Conservation (phyloP, 306 rosid genomes). For the Casuarina glauca region DNA sequence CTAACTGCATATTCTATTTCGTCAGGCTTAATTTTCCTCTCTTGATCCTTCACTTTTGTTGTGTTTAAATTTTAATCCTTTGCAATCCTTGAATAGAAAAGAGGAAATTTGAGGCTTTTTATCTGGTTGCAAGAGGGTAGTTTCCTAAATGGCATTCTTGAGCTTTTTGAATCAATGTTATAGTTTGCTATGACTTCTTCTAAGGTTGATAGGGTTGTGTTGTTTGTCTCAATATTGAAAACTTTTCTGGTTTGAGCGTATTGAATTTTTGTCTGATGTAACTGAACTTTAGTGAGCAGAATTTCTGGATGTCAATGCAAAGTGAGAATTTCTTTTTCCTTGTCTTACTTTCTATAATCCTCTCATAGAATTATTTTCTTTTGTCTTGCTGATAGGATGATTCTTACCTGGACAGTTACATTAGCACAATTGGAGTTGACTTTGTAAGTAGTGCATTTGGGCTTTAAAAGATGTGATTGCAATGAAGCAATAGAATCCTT, state of each 20-base stretch:
- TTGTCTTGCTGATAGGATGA: conserved; percentile 39
- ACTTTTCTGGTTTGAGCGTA: background rate
- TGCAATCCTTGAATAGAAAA: background rate
- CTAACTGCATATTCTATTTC: background rate
- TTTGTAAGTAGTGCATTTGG: conserved; percentile 38
- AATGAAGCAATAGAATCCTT: background rate
- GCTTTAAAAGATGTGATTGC: background rate
- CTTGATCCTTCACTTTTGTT: background rate
- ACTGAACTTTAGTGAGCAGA: conserved; percentile 5
- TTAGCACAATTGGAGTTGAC: conserved; percentile 62
- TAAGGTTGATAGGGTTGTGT: background rate
- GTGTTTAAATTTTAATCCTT: background rate
- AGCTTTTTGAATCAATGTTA: background rate
- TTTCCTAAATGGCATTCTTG: background rate
- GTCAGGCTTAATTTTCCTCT: background rate
- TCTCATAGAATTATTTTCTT: background rate
- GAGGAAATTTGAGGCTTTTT: background rate
- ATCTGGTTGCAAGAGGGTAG: background rate
- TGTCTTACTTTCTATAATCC: background rate
- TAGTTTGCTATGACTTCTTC: background rate
- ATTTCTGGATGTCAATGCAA: background rate
- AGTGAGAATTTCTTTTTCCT: background rate
- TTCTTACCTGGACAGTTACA: conserved; percentile 57
- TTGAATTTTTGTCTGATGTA: background rate
- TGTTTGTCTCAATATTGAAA: background rate